Evolutionary conservation across 192 early-diverging fungal species (phyloP).

Genomic region (Radiomyces spectabilis): DNA sequence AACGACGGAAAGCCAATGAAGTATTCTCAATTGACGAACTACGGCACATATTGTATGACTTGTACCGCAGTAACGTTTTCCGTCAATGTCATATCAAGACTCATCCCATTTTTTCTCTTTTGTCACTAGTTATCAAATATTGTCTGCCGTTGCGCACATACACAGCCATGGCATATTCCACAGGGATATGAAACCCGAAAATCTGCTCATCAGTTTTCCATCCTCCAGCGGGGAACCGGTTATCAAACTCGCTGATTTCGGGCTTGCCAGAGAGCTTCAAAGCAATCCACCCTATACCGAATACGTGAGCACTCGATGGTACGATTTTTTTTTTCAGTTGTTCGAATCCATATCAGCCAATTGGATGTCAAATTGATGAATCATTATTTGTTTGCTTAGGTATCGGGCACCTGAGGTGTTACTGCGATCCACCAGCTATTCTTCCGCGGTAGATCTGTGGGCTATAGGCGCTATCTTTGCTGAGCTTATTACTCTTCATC

Average conservation of each 20-base stretch:
- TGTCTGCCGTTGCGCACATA: conserved; percentile 85
- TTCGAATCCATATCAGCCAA: neutral
- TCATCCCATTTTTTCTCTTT: neutral
- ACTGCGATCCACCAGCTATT: conserved; percentile 77
- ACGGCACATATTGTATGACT: conserved; percentile 66
- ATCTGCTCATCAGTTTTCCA: conserved; percentile 48
- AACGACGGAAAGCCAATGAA: conserved; percentile 49
- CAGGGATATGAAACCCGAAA: conserved; percentile 66
- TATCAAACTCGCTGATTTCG: conserved; percentile 67
- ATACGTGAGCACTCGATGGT: conserved; percentile 96
- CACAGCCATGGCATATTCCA: conserved; percentile 91
- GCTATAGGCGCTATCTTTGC: conserved; percentile 88
- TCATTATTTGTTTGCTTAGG: conserved; percentile 1
- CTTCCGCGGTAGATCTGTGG: conserved; percentile 93
- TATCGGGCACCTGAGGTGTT: conserved; percentile 91
- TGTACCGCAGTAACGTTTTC: neutral
- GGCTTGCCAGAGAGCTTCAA: conserved; percentile 79
- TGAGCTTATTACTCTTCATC: conserved; percentile 78
- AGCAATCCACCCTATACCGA: conserved; percentile 87
- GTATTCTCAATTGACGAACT: conserved; percentile 57
- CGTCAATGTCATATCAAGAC: neutral
- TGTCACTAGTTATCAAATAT: conserved; percentile 67
- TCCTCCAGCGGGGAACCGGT: conserved; percentile 33
- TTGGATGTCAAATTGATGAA: neutral
- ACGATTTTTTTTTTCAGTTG: neutral